Evolutionary conservation across 129 eudicot species (phyloP), one percentile per base, ranked within the genome.

Genomic region (Smallanthus sonchifolius): DNA sequence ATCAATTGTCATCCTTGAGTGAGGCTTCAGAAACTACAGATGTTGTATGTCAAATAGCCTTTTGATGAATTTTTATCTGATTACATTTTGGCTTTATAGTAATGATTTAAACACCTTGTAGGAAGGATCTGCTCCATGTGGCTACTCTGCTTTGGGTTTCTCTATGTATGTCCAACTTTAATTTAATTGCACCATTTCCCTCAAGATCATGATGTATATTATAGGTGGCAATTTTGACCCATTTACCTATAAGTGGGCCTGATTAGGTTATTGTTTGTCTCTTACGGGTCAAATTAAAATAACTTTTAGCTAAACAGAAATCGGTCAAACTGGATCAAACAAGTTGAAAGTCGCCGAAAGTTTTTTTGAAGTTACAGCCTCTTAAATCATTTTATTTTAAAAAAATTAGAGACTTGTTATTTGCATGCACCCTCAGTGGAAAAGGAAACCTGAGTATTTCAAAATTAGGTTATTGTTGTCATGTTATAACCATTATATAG

Each of bases 11-110:
- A 40, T 86, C 82, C 54, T 70, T 82, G 67, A 81, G 87, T 75
- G 90, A 87, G 59, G 78, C 57, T 74, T 90, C 97, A 51, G 97
- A 93, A 74, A 63, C 83, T 75, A 69, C 86, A 42, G 95, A 89
- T 65, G 65, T 68, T 14, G 92, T 90, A 90, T 72, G 84, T 70
- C 34, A 28, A 35, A 30, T 68, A n/a, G 28, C 52, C 49, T 72
- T 42, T 69, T 56, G 32, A 72, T 17, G 44, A 39, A 4, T 52
- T 42, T 54, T 72, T 30, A 38, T 72, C 11, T 11, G 49, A 16
- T 32, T 61, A 63, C 11, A 17, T 64, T 64, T 52, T 52, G 48
- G 40, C 35, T 52, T 39, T 64, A 52, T 14, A 79, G 57, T 65
- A 52, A 72, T 54, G 28, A 28, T 32, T 64, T 51, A 40, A 65